phyloP scores from a whole-genome alignment of 768 basidiomycete species.

The Pleurotus platypus region DNA sequence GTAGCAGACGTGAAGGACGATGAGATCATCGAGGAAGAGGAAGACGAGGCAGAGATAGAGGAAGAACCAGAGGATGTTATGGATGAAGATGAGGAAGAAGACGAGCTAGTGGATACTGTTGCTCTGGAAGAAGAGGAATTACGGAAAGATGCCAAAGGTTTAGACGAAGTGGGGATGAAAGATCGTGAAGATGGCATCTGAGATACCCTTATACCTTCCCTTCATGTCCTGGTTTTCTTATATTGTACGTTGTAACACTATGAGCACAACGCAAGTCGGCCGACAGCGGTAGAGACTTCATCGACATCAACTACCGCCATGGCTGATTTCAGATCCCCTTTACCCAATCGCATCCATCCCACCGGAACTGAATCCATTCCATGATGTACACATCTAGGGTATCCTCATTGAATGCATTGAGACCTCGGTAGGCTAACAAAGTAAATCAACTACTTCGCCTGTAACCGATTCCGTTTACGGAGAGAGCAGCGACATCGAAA shows the following conservation, averaged over 20 bases:
- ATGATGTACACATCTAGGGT: too few relatives aligned
- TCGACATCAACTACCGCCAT: too few relatives aligned
- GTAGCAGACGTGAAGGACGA: conserved; percentile 14
- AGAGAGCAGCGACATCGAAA: not conserved
- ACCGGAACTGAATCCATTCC: too few relatives aligned
- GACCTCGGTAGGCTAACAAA: not conserved
- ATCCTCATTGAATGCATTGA: not conserved
- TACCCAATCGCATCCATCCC: too few relatives aligned
- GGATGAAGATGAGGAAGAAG: conserved; percentile 35
- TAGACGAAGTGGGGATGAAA: conserved; percentile 23
- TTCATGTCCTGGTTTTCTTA: too few relatives aligned
- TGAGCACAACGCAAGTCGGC: too few relatives aligned
- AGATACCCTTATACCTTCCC: not conserved
- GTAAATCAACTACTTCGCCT: not conserved
- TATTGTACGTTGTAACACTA: too few relatives aligned
- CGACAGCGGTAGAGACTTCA: too few relatives aligned
- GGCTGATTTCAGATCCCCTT: too few relatives aligned
- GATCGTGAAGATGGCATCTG: not conserved
- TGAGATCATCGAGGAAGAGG: conserved; percentile 25
- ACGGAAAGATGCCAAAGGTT: conserved; percentile 29
- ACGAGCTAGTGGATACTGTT: conserved; percentile 38
- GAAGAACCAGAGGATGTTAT: conserved; percentile 34
- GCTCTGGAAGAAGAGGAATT: conserved; percentile 43
- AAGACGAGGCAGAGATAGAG: conserved; percentile 28
- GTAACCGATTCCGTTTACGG: not conserved